A percentile compares a stretch with the other conserved stretches of the same genome.
These are phyloP conservation scores for Daldinia bambusicola DNA, from an alignment of 495 filamentous ascomycete genomes.

Conservation along the genomic window DNA sequence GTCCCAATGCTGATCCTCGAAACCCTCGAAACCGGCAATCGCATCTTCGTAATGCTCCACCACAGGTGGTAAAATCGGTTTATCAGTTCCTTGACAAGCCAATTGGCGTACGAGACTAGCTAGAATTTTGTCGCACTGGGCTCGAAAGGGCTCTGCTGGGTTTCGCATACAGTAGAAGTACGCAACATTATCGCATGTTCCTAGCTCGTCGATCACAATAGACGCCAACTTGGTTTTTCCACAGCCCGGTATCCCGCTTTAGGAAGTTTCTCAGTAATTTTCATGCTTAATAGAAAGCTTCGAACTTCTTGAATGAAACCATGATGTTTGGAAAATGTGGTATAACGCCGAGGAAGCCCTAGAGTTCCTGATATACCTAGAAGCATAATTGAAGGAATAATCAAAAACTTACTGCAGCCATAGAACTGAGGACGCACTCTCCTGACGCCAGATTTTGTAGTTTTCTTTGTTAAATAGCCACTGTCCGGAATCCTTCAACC, in stretches of 20 bases:
- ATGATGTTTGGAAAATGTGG: too few species aligned
- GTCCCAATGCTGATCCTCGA: neutral
- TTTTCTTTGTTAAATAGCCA: neutral
- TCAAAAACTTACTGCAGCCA: neutral
- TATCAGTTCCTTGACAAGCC: neutral
- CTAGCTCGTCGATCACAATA: neutral
- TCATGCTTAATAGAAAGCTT: neutral
- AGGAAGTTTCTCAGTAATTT: neutral
- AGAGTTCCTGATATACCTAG: neutral
- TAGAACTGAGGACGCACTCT: neutral
- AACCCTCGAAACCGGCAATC: neutral
- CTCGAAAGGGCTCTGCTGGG: neutral
- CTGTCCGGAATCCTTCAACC: constrained; percentile 1
- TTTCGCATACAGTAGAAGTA: constrained; percentile 3
- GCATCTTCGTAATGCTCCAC: neutral
- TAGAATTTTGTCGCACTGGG: neutral
- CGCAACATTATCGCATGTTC: neutral
- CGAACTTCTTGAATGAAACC: neutral
- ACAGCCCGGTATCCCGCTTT: neutral
- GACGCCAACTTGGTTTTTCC: constrained; percentile 3
- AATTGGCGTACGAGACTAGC: constrained; percentile 1
- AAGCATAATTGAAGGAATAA: neutral
- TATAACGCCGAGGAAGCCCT: neutral
- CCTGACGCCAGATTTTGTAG: neutral
- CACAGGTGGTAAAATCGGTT: neutral